Conservation (phyloP, 2,329 filamentous ascomycete genomes). For the Fusarium mundagurra region DNA sequence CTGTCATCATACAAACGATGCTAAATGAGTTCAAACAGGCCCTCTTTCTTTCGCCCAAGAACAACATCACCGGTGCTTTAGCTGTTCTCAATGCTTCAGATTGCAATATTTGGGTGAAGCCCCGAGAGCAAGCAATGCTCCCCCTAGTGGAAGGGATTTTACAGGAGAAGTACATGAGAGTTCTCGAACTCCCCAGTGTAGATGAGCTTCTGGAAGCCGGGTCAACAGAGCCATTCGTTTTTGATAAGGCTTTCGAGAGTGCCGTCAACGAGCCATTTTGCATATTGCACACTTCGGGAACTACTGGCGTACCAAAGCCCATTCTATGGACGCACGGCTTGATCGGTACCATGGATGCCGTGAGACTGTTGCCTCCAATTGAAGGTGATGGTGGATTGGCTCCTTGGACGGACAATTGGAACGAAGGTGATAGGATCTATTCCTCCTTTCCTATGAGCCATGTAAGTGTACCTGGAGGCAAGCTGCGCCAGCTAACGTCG, state of each 20-base stretch:
- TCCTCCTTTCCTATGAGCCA: constrained; percentile 38
- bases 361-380: constrained; percentile 46
- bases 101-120: constrained; percentile 46
- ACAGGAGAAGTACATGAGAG: constrained; percentile 38
- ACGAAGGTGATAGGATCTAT: constrained; percentile 44
- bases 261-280: constrained; percentile 49
- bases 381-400: constrained; percentile 39
- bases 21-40: constrained; percentile 32
- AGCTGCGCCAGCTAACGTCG: background rate
- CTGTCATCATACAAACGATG: background rate
- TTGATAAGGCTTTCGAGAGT: constrained; percentile 47
- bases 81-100: constrained; percentile 46
- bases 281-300: constrained; percentile 54
- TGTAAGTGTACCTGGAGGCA: background rate
- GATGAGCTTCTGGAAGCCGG: constrained; percentile 42
- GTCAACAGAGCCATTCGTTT: background rate
- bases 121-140: constrained; percentile 22
- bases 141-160: constrained; percentile 39
- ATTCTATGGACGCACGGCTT: constrained; percentile 49
- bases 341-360: constrained; percentile 50
- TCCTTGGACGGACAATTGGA: constrained; percentile 43
- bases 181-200: constrained; percentile 43
- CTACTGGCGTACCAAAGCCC: constrained; percentile 54
- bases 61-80: constrained; percentile 47
- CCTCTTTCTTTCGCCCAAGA: constrained; percentile 48